Evolutionary conservation across 805 yeast species (phyloP).

Genomic region (Suhomyces vadensis): DNA sequence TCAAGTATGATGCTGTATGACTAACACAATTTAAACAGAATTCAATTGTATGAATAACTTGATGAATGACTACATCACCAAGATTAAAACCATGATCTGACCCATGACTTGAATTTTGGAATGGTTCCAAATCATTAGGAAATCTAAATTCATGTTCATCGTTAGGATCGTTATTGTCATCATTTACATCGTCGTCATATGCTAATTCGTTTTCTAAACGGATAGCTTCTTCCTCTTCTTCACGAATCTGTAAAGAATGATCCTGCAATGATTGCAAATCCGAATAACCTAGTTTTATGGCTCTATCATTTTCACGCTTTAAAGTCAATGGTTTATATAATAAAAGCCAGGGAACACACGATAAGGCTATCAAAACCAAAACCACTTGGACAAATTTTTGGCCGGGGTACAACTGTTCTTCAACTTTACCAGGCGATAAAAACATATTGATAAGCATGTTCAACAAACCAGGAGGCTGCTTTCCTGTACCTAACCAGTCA

Average conservation of each 20-base stretch:
- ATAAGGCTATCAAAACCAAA: slow-evolving; percentile 70
- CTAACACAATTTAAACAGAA: slow-evolving; percentile 96
- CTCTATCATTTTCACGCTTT: slow-evolving; percentile 55
- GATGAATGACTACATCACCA: slow-evolving; percentile 95
- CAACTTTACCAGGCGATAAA: slow-evolving; percentile 85
- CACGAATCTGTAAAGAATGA: slow-evolving; percentile 38
- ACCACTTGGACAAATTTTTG: slow-evolving; percentile 76
- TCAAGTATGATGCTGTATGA: slow-evolving; percentile 96
- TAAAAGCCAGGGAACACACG: slow-evolving; percentile 91
- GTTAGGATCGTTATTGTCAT: slow-evolving; percentile 18
- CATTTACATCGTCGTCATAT: slow-evolving; percentile 25
- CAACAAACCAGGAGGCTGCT: slow-evolving; percentile 87
- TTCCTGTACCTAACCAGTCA: slow-evolving; percentile 78
- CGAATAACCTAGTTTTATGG: slow-evolving; percentile 41
- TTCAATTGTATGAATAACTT: slow-evolving; percentile 96
- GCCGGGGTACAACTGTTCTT: slow-evolving; percentile 75
- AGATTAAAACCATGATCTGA: slow-evolving; percentile 66
- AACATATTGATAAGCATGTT: slow-evolving; percentile 97
- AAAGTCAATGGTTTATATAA: slow-evolving; percentile 79
- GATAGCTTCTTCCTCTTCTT: slow-evolving; percentile 36
- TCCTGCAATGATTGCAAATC: slow-evolving; percentile 33
- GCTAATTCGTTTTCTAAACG: slow-evolving; percentile 12
- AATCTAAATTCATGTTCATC: slow-evolving; percentile 23
- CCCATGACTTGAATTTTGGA: slow-evolving; percentile 40
- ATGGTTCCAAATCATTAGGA: slow-evolving; percentile 41